phyloP scores from a whole-genome alignment of 768 basidiomycete genomes.

The Pulveroboletus ravenelii region DNA sequence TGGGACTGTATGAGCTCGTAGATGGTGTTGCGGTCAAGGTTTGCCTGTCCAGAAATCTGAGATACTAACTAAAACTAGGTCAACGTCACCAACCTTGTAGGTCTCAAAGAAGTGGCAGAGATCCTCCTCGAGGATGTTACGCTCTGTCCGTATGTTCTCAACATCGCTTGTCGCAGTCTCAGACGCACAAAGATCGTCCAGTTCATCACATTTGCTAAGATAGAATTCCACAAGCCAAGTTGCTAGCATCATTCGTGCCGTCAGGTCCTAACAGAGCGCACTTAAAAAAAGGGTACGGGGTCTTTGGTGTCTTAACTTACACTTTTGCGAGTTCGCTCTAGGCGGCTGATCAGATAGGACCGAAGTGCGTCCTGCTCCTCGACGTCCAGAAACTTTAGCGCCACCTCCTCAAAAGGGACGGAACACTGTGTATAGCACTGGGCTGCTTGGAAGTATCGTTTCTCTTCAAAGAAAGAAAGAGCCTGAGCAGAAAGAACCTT shows the following conservation, averaged over 20 bases:
- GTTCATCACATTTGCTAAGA: slow-evolving; percentile 91
- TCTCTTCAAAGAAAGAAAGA: slow-evolving; percentile 69
- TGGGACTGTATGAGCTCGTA: slow-evolving; percentile 94
- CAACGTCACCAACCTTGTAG: slow-evolving; percentile 63
- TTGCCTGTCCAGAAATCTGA: slow-evolving; percentile 45
- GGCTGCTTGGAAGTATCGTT: slow-evolving; percentile 86
- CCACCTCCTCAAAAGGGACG: slow-evolving; percentile 85
- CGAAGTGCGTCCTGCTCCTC: slow-evolving; percentile 88
- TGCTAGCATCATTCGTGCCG: slow-evolving; percentile 95
- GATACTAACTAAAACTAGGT: neutral
- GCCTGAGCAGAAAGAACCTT: slow-evolving; percentile 81
- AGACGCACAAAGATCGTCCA: slow-evolving; percentile 91
- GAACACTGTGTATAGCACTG: slow-evolving; percentile 90
- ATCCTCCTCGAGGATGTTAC: slow-evolving; percentile 85
- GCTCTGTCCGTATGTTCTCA: slow-evolving; percentile 78
- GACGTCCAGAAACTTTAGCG: slow-evolving; percentile 83
- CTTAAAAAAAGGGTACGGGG: neutral
- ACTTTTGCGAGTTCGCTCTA: slow-evolving; percentile 79
- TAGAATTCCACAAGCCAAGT: slow-evolving; percentile 99
- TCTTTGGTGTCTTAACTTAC: slow-evolving; percentile 40
- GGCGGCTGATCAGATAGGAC: slow-evolving; percentile 80
- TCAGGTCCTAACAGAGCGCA: slow-evolving; percentile 60
- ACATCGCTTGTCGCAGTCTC: slow-evolving; percentile 77
- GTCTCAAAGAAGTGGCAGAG: slow-evolving; percentile 89
- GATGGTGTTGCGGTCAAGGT: slow-evolving; percentile 78